Percentiles rank a stretch among this genome's conserved stretches.
Conservation (phyloP, 139 green algal genomes). For the Edaphochlamys debaryana region DNA sequence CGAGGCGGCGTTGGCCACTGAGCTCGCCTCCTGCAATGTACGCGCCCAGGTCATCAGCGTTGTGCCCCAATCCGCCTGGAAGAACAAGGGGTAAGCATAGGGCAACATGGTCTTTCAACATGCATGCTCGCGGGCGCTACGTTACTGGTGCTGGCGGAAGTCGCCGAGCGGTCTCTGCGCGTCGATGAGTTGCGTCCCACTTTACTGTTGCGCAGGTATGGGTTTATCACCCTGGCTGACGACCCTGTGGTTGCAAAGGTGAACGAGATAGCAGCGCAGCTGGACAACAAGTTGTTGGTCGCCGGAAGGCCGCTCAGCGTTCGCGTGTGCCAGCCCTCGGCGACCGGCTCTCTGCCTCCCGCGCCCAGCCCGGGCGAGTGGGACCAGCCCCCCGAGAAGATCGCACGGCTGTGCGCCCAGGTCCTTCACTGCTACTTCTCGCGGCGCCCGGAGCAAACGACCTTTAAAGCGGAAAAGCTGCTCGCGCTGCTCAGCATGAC, state of each 20-base stretch:
- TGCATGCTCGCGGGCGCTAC: too few relatives aligned
- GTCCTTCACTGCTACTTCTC: constrained; percentile 26
- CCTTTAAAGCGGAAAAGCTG: constrained; percentile 15
- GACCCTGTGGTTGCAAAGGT: neutral
- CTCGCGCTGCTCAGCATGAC: constrained; percentile 11
- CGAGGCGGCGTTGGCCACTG: constrained; percentile 1
- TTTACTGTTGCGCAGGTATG: too few relatives aligned
- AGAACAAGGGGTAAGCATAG: constrained; percentile 25
- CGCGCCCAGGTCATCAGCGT: neutral
- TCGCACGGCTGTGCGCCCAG: constrained; percentile 5
- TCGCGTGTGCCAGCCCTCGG: neutral
- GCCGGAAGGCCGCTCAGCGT: constrained; percentile 8
- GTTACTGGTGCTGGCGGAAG: too few relatives aligned
- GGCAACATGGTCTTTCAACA: too few relatives aligned
- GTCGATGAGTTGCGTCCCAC: too few relatives aligned
- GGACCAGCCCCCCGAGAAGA: constrained; percentile 23
- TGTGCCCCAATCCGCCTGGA: constrained; percentile 12
- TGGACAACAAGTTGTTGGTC: neutral
- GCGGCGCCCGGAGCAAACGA: neutral
- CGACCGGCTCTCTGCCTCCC: neutral
- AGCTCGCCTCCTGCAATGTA: neutral
- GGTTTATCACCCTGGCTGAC: constrained; percentile 4
- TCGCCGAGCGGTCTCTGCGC: too few relatives aligned
- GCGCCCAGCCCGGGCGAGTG: neutral
- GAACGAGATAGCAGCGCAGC: neutral